A percentile compares a stretch with the other conserved stretches of the same genome.
These are phyloP conservation scores for Grosmannia clavigera DNA, from an alignment of 2,329 filamentous ascomycete genomes.

Conservation along the genomic window DNA sequence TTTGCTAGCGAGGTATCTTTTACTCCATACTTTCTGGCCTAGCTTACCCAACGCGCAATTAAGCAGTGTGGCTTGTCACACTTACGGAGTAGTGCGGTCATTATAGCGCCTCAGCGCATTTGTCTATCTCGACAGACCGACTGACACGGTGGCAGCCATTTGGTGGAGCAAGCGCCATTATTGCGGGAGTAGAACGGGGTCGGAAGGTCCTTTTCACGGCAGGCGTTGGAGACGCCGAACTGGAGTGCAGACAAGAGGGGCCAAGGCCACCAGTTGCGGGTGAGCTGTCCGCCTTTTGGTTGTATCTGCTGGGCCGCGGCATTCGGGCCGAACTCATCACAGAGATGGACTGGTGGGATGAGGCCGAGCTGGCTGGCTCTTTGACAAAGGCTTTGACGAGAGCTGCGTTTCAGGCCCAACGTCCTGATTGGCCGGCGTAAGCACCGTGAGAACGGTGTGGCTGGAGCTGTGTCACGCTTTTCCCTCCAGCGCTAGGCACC, in stretches of 20 bases:
- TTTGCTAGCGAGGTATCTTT: no score
- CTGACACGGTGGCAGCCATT: no score
- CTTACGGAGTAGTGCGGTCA: no score
- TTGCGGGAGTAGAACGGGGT: neutral
- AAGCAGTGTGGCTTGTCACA: no score
- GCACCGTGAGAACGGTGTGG: neutral
- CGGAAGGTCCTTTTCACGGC: neutral
- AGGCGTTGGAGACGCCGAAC: neutral
- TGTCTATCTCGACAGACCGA: no score
- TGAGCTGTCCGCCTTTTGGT: slow-evolving; percentile 15
- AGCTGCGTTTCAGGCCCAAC: neutral
- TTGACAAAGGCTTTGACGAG: neutral
- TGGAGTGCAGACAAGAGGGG: neutral
- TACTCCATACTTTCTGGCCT: no score
- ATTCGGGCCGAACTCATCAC: slow-evolving; percentile 43
- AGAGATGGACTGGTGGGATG: slow-evolving; percentile 68
- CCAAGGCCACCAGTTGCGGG: slow-evolving; percentile 39
- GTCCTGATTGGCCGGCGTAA: neutral
- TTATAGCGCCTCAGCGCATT: no score
- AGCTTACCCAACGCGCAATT: no score
- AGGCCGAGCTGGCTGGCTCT: slow-evolving; percentile 20
- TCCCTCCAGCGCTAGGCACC: neutral
- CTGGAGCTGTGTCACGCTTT: neutral
- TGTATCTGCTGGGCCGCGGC: slow-evolving; percentile 48
- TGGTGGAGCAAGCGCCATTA: neutral